Conservation (phyloP, 331 rosid genomes). For the Rosa hybrid region DNA sequence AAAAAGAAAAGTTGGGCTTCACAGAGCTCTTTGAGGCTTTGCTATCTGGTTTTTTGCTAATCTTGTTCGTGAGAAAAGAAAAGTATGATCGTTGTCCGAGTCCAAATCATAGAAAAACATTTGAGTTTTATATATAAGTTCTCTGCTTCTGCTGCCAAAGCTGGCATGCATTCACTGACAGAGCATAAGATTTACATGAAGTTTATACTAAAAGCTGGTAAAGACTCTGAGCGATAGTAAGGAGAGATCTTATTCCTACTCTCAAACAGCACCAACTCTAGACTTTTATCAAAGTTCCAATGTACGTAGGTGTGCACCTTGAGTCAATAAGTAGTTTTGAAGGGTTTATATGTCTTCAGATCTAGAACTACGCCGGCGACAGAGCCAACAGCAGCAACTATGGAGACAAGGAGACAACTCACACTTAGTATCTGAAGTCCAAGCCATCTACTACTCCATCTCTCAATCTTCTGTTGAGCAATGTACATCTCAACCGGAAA, state of each 20-base stretch:
- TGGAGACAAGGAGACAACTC: constrained; percentile 48
- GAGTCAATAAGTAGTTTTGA: constrained; percentile 55
- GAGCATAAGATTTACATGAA: not conserved
- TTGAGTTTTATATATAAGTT: not conserved
- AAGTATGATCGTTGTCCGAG: not conserved
- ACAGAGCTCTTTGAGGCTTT: not conserved
- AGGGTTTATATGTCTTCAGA: constrained; percentile 73
- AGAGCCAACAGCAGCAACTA: constrained; percentile 73
- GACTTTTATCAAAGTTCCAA: not conserved
- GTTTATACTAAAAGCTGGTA: not conserved
- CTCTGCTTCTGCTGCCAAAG: not conserved
- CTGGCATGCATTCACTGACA: not conserved
- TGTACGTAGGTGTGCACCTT: not conserved
- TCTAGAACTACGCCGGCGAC: constrained; percentile 69
- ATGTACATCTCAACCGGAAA: constrained; percentile 78
- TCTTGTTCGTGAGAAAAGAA: not conserved
- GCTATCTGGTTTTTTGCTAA: not conserved
- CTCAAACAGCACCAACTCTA: not conserved
- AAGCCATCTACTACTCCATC: constrained; percentile 57
- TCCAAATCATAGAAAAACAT: not conserved
- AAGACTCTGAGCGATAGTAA: not conserved
- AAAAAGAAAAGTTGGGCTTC: not conserved
- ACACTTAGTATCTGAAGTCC: constrained; percentile 57
- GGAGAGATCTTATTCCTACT: constrained; percentile 6
- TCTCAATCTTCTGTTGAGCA: constrained; percentile 52